Base-by-base conservation (phyloP, 1,284 basidiomycete species). In the Psilocybe mexicana region DNA sequence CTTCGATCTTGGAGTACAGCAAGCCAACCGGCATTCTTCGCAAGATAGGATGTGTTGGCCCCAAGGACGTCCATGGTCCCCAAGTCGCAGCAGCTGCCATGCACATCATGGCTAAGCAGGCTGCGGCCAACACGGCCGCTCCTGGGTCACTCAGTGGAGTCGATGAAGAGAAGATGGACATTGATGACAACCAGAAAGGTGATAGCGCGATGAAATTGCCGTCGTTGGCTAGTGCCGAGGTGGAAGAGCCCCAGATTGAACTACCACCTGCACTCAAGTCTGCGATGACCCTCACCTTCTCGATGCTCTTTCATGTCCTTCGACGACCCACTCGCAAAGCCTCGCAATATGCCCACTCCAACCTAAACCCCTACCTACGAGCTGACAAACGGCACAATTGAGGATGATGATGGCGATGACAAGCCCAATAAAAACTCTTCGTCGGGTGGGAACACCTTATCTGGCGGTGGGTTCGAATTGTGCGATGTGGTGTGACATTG, bases 1-100 rank as follows among this genome's bases (percentile, higher is more conserved):
- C 86, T 3, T 83, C 91, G 0, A 72, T 97, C 11, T 78, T 98
- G 64, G 94, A 98, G 74, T 98, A 96, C 66, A 95, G 96, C 28
- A 80, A 86, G n/a, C 80, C 87, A 1, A 82, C 80, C 10, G 87
- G 92, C 2, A 72, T 93, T 2, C 75, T 98, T 35, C 81, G 85
- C 55, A 86, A 83, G 59, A 78, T 80, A 30, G 79, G 82, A 42
- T 79, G 74, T 24, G 67, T 79, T 12, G 74, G 76, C 6, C 62
- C 72, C 26, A 75, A 75, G 38, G 78, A 78, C 43, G 53, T 67
- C 33, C 66, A 63, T 8, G 69, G 69, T 5, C 59, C 71, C 2
- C 70, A 72, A 14, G 40, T 68, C 0, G 67, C 74, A 0, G 67
- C 74, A 0, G 70, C 74, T 3, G 72, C 71, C 2, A 73, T 81